Percentiles rank a stretch among this genome's conserved stretches.
These are phyloP conservation scores for Wickerhamomyces bovis DNA, from an alignment of 805 yeast species.

Conservation along the genomic window DNA sequence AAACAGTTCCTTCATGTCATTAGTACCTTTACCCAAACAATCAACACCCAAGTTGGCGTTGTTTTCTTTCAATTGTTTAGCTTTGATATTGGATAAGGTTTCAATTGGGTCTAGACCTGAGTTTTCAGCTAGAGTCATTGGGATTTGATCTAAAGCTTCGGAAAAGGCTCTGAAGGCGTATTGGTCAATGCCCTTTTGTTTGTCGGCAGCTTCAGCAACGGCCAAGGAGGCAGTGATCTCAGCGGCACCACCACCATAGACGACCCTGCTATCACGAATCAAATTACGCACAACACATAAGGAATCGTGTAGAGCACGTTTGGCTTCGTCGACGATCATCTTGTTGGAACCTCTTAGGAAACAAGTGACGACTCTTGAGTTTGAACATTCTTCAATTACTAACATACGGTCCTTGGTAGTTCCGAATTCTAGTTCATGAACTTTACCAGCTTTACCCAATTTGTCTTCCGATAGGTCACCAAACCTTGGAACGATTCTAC, in stretches of 20 bases:
- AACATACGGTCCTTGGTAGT: constrained; percentile 96
- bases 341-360: constrained; percentile 93
- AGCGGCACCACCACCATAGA: constrained; percentile 99
- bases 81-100: constrained; percentile 74
- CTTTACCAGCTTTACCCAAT: constrained; percentile 81
- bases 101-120: constrained; percentile 95
- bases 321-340: constrained; percentile 96
- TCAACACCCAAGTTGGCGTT: constrained; percentile 83
- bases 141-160: constrained; percentile 83
- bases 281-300: constrained; percentile 95
- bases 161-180: constrained; percentile 96
- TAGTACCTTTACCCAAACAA: constrained; percentile 81
- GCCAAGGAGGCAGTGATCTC: constrained; percentile 92
- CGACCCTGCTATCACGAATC: constrained; percentile 85
- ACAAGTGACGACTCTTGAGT: constrained; percentile 85
- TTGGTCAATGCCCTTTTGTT: constrained; percentile 92
- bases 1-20: constrained; percentile 89
- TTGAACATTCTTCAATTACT: constrained; percentile 84
- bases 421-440: constrained; percentile 88
- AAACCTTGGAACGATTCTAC: constrained; percentile 94
- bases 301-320: constrained; percentile 94
- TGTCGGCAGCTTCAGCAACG: constrained; percentile 86
- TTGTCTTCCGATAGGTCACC: constrained; percentile 81
- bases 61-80: constrained; percentile 73
- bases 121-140: constrained; percentile 94